phyloP scores from a whole-genome alignment of 2,329 filamentous ascomycete species.

The Diaporthe sp. region DNA sequence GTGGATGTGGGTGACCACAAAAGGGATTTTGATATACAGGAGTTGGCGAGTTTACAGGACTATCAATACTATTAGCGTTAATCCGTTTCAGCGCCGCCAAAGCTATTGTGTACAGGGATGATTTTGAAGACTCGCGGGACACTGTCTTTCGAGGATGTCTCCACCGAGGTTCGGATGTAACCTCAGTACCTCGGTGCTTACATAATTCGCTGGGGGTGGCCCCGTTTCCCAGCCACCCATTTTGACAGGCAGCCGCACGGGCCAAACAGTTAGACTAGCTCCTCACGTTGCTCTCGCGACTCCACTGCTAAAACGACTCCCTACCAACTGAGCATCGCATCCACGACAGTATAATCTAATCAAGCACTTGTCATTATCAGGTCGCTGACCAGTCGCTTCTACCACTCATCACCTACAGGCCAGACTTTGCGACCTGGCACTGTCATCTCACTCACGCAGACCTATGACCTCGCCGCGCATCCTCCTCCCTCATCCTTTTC shows the following conservation, averaged over 20 bases:
- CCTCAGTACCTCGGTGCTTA: background rate
- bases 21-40: no score
- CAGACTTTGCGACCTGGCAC: background rate
- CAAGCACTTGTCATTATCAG: constrained; percentile 22
- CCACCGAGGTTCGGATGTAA: background rate
- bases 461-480: background rate
- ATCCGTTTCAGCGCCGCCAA: background rate
- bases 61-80: background rate
- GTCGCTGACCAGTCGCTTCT: background rate
- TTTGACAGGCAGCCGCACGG: constrained; percentile 5
- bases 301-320: background rate
- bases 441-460: background rate
- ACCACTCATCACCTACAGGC: background rate
- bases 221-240: constrained; percentile 17
- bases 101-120: background rate
- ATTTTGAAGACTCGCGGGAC: background rate
- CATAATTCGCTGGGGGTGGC: background rate
- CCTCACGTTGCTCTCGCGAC: background rate
- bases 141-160: background rate
- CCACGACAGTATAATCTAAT: background rate
- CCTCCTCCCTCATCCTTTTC: background rate
- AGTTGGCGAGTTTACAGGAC: no score
- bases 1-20: no score
- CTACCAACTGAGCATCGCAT: constrained; percentile 16
- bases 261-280: background rate